A percentile compares a stretch with the other conserved stretches of the same genome.
These are phyloP conservation scores for Entophlyctis luteolus DNA, from an alignment of 192 early-diverging fungal species.

Conservation along the genomic window DNA sequence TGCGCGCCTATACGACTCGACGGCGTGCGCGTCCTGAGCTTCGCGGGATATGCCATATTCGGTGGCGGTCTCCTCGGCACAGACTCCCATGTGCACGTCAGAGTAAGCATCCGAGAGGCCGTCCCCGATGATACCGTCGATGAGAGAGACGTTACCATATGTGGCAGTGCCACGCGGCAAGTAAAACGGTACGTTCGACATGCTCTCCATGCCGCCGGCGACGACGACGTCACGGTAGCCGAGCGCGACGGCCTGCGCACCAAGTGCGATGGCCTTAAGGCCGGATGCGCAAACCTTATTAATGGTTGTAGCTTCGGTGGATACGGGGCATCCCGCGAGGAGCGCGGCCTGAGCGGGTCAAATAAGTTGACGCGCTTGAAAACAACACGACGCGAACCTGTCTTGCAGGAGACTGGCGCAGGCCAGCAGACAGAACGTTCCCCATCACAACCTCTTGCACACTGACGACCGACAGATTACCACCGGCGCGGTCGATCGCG, in stretches of 20 bases:
- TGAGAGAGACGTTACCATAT: slow-evolving; percentile 78
- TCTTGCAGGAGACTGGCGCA: slow-evolving; percentile 90
- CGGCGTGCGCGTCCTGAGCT: slow-evolving; percentile 84
- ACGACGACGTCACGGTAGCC: slow-evolving; percentile 80
- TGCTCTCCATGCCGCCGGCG: slow-evolving; percentile 93
- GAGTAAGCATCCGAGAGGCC: slow-evolving; percentile 97
- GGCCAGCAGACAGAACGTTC: slow-evolving; percentile 83
- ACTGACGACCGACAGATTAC: not conserved
- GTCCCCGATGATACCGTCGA: slow-evolving; percentile 90
- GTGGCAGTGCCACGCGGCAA: slow-evolving; percentile 47
- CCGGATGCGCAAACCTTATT: slow-evolving; percentile 99
- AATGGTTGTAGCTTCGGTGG: slow-evolving; percentile 91
- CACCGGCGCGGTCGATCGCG: slow-evolving; percentile 79
- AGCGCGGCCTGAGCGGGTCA: slow-evolving; percentile 56
- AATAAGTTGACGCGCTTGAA: not conserved
- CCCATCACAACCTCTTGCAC: slow-evolving; percentile 96
- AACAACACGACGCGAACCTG: slow-evolving; percentile 45
- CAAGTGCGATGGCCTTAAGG: slow-evolving; percentile 94
- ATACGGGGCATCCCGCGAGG: slow-evolving; percentile 70
- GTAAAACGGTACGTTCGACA: slow-evolving; percentile 87
- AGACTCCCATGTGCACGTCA: slow-evolving; percentile 57
- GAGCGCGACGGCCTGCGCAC: slow-evolving; percentile 75
- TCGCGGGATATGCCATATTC: slow-evolving; percentile 84
- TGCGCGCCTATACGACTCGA: slow-evolving; percentile 82
- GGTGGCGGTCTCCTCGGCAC: slow-evolving; percentile 74